A percentile compares a stretch with the other conserved stretches of the same genome.
Evolutionary conservation across 1,139 yeast species (phyloP).

Genomic region (Hemisphaericaspora subhashii): DNA sequence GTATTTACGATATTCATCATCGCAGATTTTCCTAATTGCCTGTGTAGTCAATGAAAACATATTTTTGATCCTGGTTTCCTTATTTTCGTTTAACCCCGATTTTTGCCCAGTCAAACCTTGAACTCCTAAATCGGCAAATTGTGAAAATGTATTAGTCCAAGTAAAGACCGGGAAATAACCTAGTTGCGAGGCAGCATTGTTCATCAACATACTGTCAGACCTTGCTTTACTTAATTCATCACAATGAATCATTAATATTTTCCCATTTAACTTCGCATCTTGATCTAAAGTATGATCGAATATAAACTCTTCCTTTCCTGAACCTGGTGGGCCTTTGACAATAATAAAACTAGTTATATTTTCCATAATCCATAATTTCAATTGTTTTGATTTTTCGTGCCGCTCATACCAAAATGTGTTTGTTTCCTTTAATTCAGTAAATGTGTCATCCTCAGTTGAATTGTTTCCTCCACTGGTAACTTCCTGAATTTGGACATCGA

Average conservation of each 20-base stretch:
- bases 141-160: conserved; percentile 82
- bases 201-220: conserved; percentile 68
- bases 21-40: conserved; percentile 72
- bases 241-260: conserved; percentile 75
- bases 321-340: conserved; percentile 90
- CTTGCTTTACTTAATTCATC: conserved; percentile 71
- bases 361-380: conserved; percentile 79
- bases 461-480: conserved; percentile 12
- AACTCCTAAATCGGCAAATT: conserved; percentile 78
- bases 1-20: conserved; percentile 37
- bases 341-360: conserved; percentile 81
- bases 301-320: conserved; percentile 85
- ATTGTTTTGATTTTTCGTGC: conserved; percentile 61
- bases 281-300: conserved; percentile 63
- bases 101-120: conserved; percentile 94
- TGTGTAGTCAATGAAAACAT: conserved; percentile 74
- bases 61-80: conserved; percentile 78
- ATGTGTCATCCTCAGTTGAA: conserved; percentile 14
- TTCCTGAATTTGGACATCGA: conserved; percentile 24
- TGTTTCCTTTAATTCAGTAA: conserved; percentile 8
- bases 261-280: conserved; percentile 41
- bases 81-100: conserved; percentile 84
- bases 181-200: conserved; percentile 67
- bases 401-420: conserved; percentile 70
- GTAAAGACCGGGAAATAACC: conserved; percentile 95